phyloP scores from a whole-genome alignment of 768 basidiomycete genomes.

The Dendrothele bispora region DNA sequence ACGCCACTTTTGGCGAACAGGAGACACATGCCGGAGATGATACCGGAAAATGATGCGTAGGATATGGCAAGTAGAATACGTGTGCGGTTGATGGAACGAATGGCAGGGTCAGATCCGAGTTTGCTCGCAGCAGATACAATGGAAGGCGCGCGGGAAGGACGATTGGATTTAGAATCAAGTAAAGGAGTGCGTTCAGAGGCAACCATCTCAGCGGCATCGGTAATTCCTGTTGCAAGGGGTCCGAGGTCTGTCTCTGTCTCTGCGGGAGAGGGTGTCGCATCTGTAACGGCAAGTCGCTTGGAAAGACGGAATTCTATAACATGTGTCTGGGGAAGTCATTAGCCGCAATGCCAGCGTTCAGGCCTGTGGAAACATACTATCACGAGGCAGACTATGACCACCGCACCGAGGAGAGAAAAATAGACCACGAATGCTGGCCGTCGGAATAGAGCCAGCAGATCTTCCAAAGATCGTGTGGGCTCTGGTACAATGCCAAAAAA shows the following conservation, averaged over 20 bases:
- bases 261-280: conserved; percentile 34
- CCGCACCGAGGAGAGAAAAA: conserved; percentile 68
- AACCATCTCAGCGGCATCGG: conserved; percentile 30
- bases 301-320: conserved; percentile 62
- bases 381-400: conserved; percentile 58
- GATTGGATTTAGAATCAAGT: conserved; percentile 38
- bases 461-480: conserved; percentile 81
- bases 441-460: conserved; percentile 74
- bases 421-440: conserved; percentile 79
- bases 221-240: conserved; percentile 34
- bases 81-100: conserved; percentile 40
- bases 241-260: conserved; percentile 36
- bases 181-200: conserved; percentile 61
- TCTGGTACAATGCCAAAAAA: conserved; percentile 92
- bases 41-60: conserved; percentile 86
- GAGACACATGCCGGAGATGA: conserved; percentile 88
- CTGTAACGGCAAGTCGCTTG: conserved; percentile 29
- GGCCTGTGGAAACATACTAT: conserved; percentile 47
- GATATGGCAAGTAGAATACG: conserved; percentile 73
- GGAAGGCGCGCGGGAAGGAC: conserved; percentile 28
- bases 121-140: conserved; percentile 17
- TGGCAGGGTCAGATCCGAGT: conserved; percentile 17
- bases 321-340: conserved; percentile 58
- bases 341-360: not conserved
- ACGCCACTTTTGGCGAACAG: conserved; percentile 94